Evolutionary conservation across 2,329 filamentous ascomycete genomes (phyloP), one percentile per base, ranked within the genome.

Genomic region (Coniochaeta pulveracea): DNA sequence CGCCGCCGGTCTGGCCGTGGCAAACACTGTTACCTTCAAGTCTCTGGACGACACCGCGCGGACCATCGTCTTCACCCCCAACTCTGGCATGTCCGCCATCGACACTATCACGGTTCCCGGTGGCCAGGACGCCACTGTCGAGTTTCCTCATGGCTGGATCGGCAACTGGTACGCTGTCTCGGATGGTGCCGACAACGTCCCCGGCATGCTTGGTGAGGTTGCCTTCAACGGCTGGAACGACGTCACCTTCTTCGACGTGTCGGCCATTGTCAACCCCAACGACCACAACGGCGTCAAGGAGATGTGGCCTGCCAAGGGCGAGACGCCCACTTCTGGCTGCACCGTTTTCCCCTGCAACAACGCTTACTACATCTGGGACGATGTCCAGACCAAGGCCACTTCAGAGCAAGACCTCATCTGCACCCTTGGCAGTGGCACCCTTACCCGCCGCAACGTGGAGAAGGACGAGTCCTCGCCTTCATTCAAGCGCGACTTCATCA

Each of bases 1-100:
- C 40, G 59, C 64, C 42, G 61, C 60, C 37, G 52, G 60, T 39
- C 43, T 61, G 33, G 61, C 52, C 45, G 68, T 65, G 37, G 51
- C 48, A 48, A 67, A 64, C 53, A 54, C 55, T 22, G 55, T 79
- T 46, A 72, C 66, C 43, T 76, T 79, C 57, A 46, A 65, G 54
- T 75, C 69, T 44, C 66, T 74, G 33, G 75, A 79, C 50, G 45
- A 52, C 37, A 56, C 54, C 21, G 49, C 54, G 37, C 65, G 69
- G 50, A 64, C 59, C 30, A 45, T 75, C 51, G 44, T 62, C 55
- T 70, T 72, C 55, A 70, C 65, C 19, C 44, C 58, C 44, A 64
- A 52, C 47, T 45, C 49, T 1, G 61, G 60, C 33, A 45, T 46
- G 15, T 25, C 43, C n/a, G 21, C 47, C 3, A 45, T 69, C 27